Conservation (phyloP, 2,329 filamentous ascomycete species). For the Cladosporium colombiae region DNA sequence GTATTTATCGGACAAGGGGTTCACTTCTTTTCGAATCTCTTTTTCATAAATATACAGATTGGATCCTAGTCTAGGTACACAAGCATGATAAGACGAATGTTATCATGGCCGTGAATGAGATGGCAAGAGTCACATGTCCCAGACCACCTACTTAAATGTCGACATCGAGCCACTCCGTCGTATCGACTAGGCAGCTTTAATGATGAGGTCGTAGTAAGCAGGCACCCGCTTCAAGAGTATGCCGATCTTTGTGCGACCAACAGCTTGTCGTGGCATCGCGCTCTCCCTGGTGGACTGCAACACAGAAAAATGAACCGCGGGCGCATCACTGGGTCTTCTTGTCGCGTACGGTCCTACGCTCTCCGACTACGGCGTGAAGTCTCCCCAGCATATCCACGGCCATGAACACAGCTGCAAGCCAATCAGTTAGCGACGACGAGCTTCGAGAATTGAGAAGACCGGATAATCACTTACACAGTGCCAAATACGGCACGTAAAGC, state of each 20-base stretch:
- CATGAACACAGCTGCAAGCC: conserved; percentile 43
- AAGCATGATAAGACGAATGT: background rate
- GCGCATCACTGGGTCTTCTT: conserved; percentile 13
- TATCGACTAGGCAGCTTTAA: background rate
- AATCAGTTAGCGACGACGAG: background rate
- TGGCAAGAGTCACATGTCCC: background rate
- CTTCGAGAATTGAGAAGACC: too few relatives aligned
- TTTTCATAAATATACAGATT: background rate
- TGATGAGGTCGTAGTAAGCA: background rate
- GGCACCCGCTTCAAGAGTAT: background rate
- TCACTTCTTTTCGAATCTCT: background rate
- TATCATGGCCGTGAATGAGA: background rate
- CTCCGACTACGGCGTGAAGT: background rate
- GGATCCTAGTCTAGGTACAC: background rate
- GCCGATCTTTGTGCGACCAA: background rate
- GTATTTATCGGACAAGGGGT: background rate
- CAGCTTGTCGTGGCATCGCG: background rate
- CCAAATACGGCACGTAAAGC: conserved; percentile 60
- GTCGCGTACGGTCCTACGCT: background rate
- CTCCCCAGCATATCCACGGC: conserved; percentile 41
- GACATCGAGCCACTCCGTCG: background rate
- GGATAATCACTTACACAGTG: conserved; percentile 50
- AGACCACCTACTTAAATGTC: background rate
- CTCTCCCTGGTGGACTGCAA: background rate
- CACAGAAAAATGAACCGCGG: background rate